A percentile compares a stretch with the other conserved stretches of the same genome.
These are phyloP conservation scores for Coniferiporia weirii DNA, from an alignment of 1,284 basidiomycete species.

Conservation along the genomic window DNA sequence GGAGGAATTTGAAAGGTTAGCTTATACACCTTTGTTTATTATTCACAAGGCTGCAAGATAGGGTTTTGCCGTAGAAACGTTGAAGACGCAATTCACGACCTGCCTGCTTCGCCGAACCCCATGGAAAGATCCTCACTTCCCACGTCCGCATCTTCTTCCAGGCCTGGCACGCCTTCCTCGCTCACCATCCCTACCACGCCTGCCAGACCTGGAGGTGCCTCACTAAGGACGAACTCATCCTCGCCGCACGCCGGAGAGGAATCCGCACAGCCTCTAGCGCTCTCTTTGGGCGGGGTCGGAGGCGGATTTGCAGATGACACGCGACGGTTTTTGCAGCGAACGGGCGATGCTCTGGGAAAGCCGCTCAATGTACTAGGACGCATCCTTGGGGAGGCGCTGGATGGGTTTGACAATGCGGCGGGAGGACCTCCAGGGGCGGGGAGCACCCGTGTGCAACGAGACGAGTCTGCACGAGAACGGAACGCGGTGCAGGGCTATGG, in stretches of 20 bases:
- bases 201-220: conserved; percentile 24
- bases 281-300: conserved; percentile 46
- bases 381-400: conserved; percentile 78
- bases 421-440: too few relatives aligned
- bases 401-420: conserved; percentile 35
- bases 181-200: conserved; percentile 18
- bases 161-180: conserved; percentile 24
- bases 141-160: conserved; percentile 15
- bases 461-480: conserved; percentile 33
- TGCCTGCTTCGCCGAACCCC: conserved; percentile 49
- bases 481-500: conserved; percentile 19
- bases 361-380: conserved; percentile 83
- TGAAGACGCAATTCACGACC: conserved; percentile 75
- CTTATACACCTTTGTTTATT: background rate
- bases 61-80: conserved; percentile 50
- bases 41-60: background rate
- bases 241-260: conserved; percentile 74
- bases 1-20: conserved; percentile 81
- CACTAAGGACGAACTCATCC: conserved; percentile 28
- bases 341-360: conserved; percentile 83
- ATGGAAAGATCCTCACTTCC: conserved; percentile 19
- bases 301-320: conserved; percentile 73
- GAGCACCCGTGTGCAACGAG: background rate
- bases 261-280: conserved; percentile 69
- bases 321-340: conserved; percentile 76